Percentiles rank a stretch among this genome's conserved stretches.
Conservation (phyloP, 2,329 filamentous ascomycete genomes). For the Microthyrium microscopicum region DNA sequence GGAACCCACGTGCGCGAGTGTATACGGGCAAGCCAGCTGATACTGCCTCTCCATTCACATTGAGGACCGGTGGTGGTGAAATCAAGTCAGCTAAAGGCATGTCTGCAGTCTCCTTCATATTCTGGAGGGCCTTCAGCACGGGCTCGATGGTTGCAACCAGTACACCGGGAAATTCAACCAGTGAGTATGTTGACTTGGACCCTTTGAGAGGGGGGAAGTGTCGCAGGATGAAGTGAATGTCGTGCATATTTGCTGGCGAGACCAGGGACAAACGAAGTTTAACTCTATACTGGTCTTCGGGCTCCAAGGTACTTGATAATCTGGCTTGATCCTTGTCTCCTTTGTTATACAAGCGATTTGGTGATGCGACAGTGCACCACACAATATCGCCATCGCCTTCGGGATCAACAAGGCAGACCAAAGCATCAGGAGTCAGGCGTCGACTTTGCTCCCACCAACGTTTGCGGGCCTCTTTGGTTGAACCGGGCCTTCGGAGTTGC, state of each 20-base stretch:
- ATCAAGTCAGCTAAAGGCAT: slow-evolving; percentile 18
- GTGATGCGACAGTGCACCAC: too few relatives aligned
- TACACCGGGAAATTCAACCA: slow-evolving; percentile 47
- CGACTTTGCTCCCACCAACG: slow-evolving; percentile 1
- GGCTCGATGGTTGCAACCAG: slow-evolving; percentile 41
- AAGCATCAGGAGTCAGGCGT: slow-evolving; percentile 3
- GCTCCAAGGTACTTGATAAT: too few relatives aligned
- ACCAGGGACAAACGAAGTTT: too few relatives aligned
- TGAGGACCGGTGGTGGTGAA: slow-evolving; percentile 12
- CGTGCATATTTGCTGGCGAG: too few relatives aligned
- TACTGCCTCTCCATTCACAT: slow-evolving; percentile 14
- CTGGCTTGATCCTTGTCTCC: too few relatives aligned
- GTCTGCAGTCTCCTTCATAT: slow-evolving; percentile 22
- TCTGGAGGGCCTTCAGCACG: slow-evolving; percentile 39
- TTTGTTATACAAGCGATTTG: too few relatives aligned
- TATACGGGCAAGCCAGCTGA: slow-evolving; percentile 42
- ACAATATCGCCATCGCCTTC: neutral
- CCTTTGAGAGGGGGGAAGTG: too few relatives aligned
- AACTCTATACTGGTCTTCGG: too few relatives aligned
- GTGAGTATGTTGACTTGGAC: slow-evolving; percentile 8
- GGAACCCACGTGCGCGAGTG: slow-evolving; percentile 30
- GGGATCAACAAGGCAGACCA: slow-evolving; percentile 3
- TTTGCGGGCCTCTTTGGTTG: neutral
- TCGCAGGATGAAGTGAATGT: too few relatives aligned
- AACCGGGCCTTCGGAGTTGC: neutral